These are phyloP conservation scores for Epichloe bromicola DNA, from an alignment of 2,329 filamentous ascomycete genomes.

Conservation along the genomic window DNA sequence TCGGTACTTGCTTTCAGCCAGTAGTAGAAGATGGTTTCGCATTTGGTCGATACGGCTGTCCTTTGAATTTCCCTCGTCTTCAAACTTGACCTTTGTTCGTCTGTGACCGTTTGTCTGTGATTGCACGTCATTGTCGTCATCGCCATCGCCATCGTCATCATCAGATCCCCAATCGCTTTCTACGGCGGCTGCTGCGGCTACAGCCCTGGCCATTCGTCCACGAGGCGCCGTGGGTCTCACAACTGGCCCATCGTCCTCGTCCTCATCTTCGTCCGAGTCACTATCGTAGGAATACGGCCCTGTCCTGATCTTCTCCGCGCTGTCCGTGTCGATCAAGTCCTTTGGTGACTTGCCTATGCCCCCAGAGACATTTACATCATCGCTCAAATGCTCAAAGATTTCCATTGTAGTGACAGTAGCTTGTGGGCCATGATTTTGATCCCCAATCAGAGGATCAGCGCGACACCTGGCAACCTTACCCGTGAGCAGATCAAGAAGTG, in stretches of 20 bases:
- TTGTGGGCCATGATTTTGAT: slow-evolving; percentile 17
- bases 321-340: slow-evolving; percentile 32
- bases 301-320: slow-evolving; percentile 35
- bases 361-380: slow-evolving; percentile 36
- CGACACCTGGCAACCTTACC: slow-evolving; percentile 55
- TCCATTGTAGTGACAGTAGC: slow-evolving; percentile 38
- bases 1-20: slow-evolving; percentile 54
- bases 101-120: slow-evolving; percentile 23
- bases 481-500: slow-evolving; percentile 59
- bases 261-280: slow-evolving; percentile 22
- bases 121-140: slow-evolving; percentile 6
- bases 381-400: slow-evolving; percentile 40
- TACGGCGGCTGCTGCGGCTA: not conserved
- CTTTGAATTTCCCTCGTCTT: slow-evolving; percentile 29
- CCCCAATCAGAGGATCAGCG: slow-evolving; percentile 32
- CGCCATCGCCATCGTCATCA: slow-evolving; percentile 12
- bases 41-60: slow-evolving; percentile 43
- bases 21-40: slow-evolving; percentile 59
- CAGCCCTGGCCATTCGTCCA: slow-evolving; percentile 6
- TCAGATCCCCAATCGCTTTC: slow-evolving; percentile 18
- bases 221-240: not conserved
- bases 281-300: slow-evolving; percentile 20
- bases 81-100: slow-evolving; percentile 36
- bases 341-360: slow-evolving; percentile 44
- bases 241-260: slow-evolving; percentile 12